Percentiles rank a stretch among this genome's conserved stretches.
phyloP scores from a whole-genome alignment of 495 filamentous ascomycete genomes.

The Hyaloscypha finlandica region DNA sequence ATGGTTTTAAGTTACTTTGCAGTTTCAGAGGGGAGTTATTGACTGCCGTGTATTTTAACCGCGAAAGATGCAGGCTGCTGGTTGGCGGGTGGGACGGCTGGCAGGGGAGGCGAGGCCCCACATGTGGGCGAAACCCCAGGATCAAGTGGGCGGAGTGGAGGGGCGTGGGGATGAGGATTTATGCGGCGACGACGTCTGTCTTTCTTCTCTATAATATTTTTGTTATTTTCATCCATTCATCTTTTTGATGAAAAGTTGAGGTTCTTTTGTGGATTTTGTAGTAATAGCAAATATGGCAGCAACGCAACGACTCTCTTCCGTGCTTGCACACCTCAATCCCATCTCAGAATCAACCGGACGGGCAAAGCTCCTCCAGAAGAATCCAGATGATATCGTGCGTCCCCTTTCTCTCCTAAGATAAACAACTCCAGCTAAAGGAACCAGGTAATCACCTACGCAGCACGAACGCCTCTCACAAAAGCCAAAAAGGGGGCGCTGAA shows the following conservation, averaged over 20 bases:
- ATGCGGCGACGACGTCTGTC: constrained; percentile 26
- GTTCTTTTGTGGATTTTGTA: not conserved
- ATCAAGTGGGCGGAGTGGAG: not conserved
- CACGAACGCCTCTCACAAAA: constrained; percentile 79
- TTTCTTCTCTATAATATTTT: constrained; percentile 3
- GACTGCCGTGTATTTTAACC: constrained; percentile 1
- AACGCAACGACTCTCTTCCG: constrained; percentile 19
- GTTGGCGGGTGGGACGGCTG: not conserved
- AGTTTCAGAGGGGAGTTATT: not conserved
- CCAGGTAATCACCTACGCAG: constrained; percentile 82
- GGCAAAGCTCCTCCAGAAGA: constrained; percentile 29
- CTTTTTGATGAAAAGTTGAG: not conserved
- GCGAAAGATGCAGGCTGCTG: not conserved
- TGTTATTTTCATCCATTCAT: not conserved
- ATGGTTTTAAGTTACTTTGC: not conserved
- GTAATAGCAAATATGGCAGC: constrained; percentile 17
- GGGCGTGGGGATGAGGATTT: constrained; percentile 1
- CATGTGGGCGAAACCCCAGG: constrained; percentile 2
- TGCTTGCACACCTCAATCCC: constrained; percentile 26
- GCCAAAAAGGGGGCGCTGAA: constrained; percentile 85
- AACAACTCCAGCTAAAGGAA: not conserved
- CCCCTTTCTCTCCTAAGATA: not conserved
- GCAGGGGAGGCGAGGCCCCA: constrained; percentile 1
- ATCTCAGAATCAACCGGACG: constrained; percentile 28
- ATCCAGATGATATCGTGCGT: constrained; percentile 56